Conservation (phyloP, 2,329 filamentous ascomycete genomes). For the Diaporthe ampelina region DNA sequence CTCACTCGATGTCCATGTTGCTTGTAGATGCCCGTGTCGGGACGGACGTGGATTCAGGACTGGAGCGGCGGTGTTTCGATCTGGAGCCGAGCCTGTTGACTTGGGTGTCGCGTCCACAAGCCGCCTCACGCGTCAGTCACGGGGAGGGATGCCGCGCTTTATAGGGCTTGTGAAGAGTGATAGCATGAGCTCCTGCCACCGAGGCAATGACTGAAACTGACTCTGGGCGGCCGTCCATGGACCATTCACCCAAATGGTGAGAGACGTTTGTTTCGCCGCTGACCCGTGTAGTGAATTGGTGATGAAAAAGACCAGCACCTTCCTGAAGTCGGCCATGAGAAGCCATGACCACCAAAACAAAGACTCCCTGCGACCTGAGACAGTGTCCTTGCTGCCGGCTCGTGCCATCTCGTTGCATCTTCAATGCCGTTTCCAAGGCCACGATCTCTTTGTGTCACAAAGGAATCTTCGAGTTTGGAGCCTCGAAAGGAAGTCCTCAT, state of each 20-base stretch:
- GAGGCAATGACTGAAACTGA: not conserved
- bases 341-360: no score
- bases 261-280: not conserved
- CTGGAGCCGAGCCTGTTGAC: not conserved
- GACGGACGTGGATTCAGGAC: not conserved
- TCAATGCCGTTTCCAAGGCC: not conserved
- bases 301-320: no score
- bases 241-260: not conserved
- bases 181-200: not conserved
- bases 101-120: not conserved
- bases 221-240: not conserved
- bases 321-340: not conserved
- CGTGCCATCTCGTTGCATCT: not conserved
- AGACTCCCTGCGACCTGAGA: not conserved
- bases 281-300: no score
- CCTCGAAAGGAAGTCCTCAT: not conserved
- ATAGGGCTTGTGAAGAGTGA: no score
- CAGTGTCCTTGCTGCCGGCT: not conserved
- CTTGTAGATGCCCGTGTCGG: not conserved
- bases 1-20: conserved; percentile 21
- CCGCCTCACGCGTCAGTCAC: not conserved
- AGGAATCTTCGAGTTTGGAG: not conserved
- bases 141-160: not conserved
- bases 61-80: not conserved
- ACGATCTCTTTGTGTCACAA: not conserved